Percentiles rank a stretch among this genome's conserved stretches.
These are phyloP conservation scores for Penicillium sp. DNA, from an alignment of 2,329 filamentous ascomycete genomes.

Conservation along the genomic window DNA sequence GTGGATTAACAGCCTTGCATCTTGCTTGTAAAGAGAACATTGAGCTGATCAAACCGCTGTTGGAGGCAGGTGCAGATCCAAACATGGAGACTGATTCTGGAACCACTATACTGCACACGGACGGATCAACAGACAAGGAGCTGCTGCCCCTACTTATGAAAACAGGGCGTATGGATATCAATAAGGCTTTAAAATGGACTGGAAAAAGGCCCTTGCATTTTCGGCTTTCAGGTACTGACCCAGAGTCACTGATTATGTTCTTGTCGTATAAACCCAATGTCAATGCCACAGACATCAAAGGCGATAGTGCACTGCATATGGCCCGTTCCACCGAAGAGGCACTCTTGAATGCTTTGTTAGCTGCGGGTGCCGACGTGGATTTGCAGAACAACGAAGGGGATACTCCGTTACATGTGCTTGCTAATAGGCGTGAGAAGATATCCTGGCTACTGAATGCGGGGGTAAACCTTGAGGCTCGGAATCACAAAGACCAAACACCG, in stretches of 20 bases:
- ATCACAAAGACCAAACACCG: constrained; percentile 2
- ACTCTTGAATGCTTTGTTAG: background rate
- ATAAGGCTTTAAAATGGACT: background rate
- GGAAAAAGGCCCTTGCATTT: background rate
- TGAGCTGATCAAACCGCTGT: background rate
- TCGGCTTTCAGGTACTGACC: background rate
- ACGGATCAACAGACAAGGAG: background rate
- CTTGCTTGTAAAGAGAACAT: background rate
- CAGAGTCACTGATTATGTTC: background rate
- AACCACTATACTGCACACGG: background rate
- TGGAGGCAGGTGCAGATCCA: constrained; percentile 10
- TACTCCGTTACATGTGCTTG: constrained; percentile 1
- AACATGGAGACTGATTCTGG: constrained; percentile 5
- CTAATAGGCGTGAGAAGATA: background rate
- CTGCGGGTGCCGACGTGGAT: background rate
- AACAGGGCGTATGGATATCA: background rate
- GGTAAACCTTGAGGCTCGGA: background rate
- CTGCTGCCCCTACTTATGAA: background rate
- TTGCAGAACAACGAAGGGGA: background rate
- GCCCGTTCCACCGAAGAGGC: too few relatives aligned
- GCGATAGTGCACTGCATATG: background rate
- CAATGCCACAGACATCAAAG: background rate
- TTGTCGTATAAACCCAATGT: background rate
- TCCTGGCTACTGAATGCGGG: background rate
- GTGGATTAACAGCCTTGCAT: constrained; percentile 9